Base-by-base conservation (phyloP, 352 stramenopile genomes). In the Globisporangium emineosum region DNA sequence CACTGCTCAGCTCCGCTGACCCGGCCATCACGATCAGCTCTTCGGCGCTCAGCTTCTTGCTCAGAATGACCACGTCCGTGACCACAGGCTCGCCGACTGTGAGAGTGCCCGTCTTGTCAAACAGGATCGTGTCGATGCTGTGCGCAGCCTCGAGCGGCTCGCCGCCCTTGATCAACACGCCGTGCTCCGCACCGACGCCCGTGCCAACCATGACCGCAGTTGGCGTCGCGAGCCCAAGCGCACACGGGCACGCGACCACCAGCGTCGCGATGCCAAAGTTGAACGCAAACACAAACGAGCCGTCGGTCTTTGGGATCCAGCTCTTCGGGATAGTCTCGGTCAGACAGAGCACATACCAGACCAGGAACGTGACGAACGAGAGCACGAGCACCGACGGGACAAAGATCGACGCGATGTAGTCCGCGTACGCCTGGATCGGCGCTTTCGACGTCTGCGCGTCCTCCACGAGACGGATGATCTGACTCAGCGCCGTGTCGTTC, bases 71-170 rank as follows among this genome's bases (percentile, higher is more conserved):
- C 37, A 97, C 81, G 62, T 97, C 78, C 43, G 83, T 92, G 51
- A 98, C 89, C 8, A 85, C 77, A 6, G 96, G 96, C 50, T 94
- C 83, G 8, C 96, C 96, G 19, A 92, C 82, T 1, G 97, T 99
- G 13, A 99, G 70, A n/a, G 97, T 99, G 3, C 98, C 98, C 0
- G 98, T 99, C 81, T 99, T 99, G 80, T 99, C 98, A 72, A 99
- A 99, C 25, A 99, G 71, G 58, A 99, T 94, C 40, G 91, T 93
- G 61, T 97, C 90, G 45, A 99, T 83, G 59, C 93, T 95, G 67
- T 97, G 87, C 12, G 90, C 89, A n/a, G 83, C 78, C 61, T 98
- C 91, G 9, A 98, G 77, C 13, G 94, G 86, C 60, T 96, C 89
- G 5, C 97, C 98, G 25, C 97, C 97, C 76, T 99, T 99, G 79